Conservation (phyloP, 2,329 filamentous ascomycete species). For the Neopestalotiopsis sp. region DNA sequence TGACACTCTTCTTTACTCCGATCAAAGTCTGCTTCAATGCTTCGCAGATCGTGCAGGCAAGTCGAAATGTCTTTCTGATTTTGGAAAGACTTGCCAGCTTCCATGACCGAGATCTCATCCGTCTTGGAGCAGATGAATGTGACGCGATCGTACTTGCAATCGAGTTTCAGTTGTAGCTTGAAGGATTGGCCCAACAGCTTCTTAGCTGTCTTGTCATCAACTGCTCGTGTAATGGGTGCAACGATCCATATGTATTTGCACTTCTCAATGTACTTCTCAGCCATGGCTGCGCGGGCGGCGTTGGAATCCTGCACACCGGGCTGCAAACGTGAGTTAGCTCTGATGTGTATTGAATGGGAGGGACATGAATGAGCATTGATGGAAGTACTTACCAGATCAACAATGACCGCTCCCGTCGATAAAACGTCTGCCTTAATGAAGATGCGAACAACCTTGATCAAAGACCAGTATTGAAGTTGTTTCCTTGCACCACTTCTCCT, state of each 20-base stretch:
- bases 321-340: constrained; percentile 13
- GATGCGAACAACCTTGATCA: constrained; percentile 49
- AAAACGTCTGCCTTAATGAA: constrained; percentile 55
- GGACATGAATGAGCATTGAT: background rate
- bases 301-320: constrained; percentile 67
- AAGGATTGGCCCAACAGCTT: constrained; percentile 61
- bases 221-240: constrained; percentile 65
- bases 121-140: constrained; percentile 53
- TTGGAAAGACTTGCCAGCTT: constrained; percentile 39
- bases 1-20: too few species aligned
- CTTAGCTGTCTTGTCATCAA: constrained; percentile 66
- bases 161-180: constrained; percentile 64
- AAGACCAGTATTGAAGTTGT: constrained; percentile 44
- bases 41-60: background rate
- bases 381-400: constrained; percentile 48
- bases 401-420: constrained; percentile 59
- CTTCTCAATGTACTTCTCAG: constrained; percentile 63
- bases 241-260: constrained; percentile 64
- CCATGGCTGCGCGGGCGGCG: constrained; percentile 62
- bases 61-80: constrained; percentile 37
- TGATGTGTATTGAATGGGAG: too few species aligned
- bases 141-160: constrained; percentile 57
- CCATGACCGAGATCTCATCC: constrained; percentile 26
- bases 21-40: background rate
- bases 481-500: background rate